These are phyloP conservation scores for Stagonosporopsis tanaceti DNA, from an alignment of 2,329 filamentous ascomycete genomes.

Conservation along the genomic window DNA sequence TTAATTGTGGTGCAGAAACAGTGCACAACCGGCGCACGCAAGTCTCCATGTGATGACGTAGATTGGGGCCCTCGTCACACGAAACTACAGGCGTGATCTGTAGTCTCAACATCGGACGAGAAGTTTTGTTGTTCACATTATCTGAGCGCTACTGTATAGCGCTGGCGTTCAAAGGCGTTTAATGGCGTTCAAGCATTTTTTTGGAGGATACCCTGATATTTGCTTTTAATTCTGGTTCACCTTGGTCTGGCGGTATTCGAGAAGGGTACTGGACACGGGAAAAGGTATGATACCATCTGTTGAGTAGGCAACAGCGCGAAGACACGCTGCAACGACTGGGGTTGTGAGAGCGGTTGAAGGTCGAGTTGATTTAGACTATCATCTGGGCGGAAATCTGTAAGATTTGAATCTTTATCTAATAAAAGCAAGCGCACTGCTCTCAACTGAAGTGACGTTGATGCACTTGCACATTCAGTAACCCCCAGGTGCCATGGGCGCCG, in stretches of 20 bases:
- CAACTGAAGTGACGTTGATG: too few species aligned
- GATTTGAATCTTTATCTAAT: constrained; percentile 16
- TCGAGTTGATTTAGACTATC: constrained; percentile 10
- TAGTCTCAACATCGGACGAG: background rate
- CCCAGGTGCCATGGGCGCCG: background rate
- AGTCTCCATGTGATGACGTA: background rate
- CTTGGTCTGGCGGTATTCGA: constrained; percentile 7
- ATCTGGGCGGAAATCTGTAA: constrained; percentile 20
- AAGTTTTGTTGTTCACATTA: background rate
- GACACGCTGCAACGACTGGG: background rate
- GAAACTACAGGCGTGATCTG: background rate
- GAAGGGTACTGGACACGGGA: constrained; percentile 4
- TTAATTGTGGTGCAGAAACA: background rate
- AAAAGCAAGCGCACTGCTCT: background rate
- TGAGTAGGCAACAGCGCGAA: background rate
- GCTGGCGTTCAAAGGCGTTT: background rate
- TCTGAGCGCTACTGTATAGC: constrained; percentile 6
- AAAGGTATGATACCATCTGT: constrained; percentile 4
- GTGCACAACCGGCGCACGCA: background rate
- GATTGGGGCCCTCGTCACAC: background rate
- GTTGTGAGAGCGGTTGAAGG: background rate
- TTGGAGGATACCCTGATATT: constrained; percentile 38
- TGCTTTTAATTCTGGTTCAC: constrained; percentile 8
- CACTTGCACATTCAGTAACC: background rate
- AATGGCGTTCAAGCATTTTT: constrained; percentile 13